Evolutionary conservation across 495 filamentous ascomycete species (phyloP), one percentile per base, ranked within the genome.

Genomic region (Parathielavia appendiculata): DNA sequence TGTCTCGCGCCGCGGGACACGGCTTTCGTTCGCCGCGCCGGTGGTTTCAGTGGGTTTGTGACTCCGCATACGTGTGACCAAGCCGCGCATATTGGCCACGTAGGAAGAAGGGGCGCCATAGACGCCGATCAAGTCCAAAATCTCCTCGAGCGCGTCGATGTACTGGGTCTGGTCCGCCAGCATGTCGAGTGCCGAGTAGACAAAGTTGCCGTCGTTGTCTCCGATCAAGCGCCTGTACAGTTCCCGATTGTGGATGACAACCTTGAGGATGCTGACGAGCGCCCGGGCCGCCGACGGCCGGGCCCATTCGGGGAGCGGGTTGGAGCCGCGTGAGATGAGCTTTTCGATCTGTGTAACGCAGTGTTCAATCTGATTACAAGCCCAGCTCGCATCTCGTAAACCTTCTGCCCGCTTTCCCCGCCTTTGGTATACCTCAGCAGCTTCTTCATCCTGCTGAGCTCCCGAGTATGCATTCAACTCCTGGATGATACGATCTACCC

Each of bases 171-270:
- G 70, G 34, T 72, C 70, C 19, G 71, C 71, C 2, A 78, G 68
- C 32, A 68, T 69, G 20, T 65, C 63, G 12, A 79, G 68, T 4
- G 68, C 58, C 16, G 70, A 67, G 39, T 71, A 62, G 39, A 72
- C 71, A 53, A 77, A 78, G 44, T 70, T 66, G 14, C 50, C 57
- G 56, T 71, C 71, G 13, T 65, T 61, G 43, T 68, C 67, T 7
- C 74, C 71, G 1, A 79, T 53, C 9, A 79, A 69, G 4, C 67
- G 66, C 36, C 62, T 58, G 61, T 70, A 78, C 4, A 79, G 68
- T 47, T 75, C 75, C 4, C 65, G 62, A 17, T 69, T 67, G 41
- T 56, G 43, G 19, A 65, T 68, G 1, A 78, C 71, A n/a, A 67
- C 62, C 36, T 66, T 62, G 32, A 79, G 72, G 16, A 75, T 73